Percentiles rank a stretch among this genome's conserved stretches.
phyloP scores from a whole-genome alignment of 2,329 filamentous ascomycete genomes.

The Fusarium tupiense region DNA sequence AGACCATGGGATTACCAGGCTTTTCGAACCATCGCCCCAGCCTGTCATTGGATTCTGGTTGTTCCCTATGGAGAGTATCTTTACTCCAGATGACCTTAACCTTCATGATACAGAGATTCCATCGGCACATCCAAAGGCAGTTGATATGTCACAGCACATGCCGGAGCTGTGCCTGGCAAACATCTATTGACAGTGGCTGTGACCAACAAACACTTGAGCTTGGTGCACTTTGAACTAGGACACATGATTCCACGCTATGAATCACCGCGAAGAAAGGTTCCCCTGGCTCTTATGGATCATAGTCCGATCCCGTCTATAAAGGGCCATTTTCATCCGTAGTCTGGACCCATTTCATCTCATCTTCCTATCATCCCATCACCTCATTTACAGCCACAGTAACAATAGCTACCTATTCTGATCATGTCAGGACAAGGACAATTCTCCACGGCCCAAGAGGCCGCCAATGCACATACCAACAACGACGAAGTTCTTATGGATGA shows the following conservation, averaged over 20 bases:
- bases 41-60: constrained; percentile 4
- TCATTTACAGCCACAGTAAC: no score
- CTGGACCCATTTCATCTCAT: background rate
- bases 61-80: background rate
- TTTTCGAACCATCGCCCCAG: background rate
- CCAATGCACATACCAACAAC: no score
- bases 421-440: no score
- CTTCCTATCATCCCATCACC: background rate
- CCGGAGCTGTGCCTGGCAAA: constrained; percentile 37
- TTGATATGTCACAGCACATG: background rate
- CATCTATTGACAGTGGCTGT: background rate
- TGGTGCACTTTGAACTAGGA: background rate
- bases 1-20: rapidly evolving
- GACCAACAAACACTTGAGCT: background rate
- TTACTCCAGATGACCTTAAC: constrained; percentile 30
- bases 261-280: background rate
- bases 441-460: no score
- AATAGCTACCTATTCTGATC: no score
- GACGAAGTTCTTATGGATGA: no score
- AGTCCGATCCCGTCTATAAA: background rate
- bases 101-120: rapidly evolving
- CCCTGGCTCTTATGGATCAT: background rate
- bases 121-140: background rate
- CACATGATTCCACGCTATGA: background rate
- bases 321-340: background rate